Evolutionary conservation across 2,329 filamentous ascomycete species (phyloP), one percentile per base, ranked within the genome.

Genomic region (Biscogniauxia sp.): DNA sequence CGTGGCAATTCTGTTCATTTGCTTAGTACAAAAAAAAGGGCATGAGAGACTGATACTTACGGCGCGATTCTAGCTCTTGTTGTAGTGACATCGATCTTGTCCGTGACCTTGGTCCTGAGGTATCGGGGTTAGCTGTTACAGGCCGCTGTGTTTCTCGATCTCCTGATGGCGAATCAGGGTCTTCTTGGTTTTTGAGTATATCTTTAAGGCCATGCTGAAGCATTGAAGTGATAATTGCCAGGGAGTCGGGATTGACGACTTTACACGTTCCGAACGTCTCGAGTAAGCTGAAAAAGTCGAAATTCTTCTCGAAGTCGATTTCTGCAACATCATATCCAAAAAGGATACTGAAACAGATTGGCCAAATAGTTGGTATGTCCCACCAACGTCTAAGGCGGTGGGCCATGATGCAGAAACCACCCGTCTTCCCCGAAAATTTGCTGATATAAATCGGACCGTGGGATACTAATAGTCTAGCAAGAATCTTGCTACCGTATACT

Each of bases 361-460:
- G 88, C 95, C 95, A 98, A 25, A 98, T 76, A 0, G 87, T 86
- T 2, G 93, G 86, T 17, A 93, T 84, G 69, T 91, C 88, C 94
- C 95, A 99, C 87, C 93, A 97, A 69, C 88, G 82, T 70, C 89
- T 92, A 3, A 99, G 77, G 32, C 92, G 86, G 69, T 90, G 85
- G 45, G 90, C 90, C 86, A 98, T 89, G 63, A 97, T 90, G 37
- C 83, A 82, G 73, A 97, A 97, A 1, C 96, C 96, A 28, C 92
- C 92, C 11, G 90, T 92, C 76, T 96, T 97, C 15, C 74, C 79
- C 1, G 88, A 83, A 66, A 99, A 97, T 70, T 97, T 96, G 56
- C 87, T 86, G 20, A 91, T 91, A 74, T 97, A 98, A 41, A 82
- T 82, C 5, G 88, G 79, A 3, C 94, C 94, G 70, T 97, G 92